A percentile compares a stretch with the other conserved stretches of the same genome.
These are phyloP conservation scores for Mortierella sp. DNA, from an alignment of 371 early-diverging fungal species.

Conservation along the genomic window DNA sequence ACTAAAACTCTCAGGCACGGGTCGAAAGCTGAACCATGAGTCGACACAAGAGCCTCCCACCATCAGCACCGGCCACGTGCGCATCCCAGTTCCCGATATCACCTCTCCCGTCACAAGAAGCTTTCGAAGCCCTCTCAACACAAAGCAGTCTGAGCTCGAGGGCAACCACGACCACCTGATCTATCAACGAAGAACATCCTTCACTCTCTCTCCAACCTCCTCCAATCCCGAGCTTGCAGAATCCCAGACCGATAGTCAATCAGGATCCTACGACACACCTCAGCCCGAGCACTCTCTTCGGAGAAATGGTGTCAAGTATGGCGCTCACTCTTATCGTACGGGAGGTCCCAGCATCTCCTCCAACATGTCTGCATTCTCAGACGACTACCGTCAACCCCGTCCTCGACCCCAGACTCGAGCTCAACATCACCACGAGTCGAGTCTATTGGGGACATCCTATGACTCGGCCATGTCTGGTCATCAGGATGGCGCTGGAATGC, in stretches of 20 bases:
- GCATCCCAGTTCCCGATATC: conserved; percentile 44
- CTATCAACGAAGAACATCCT: conserved; percentile 30
- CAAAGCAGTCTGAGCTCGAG: too few species aligned
- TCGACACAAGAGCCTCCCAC: not conserved
- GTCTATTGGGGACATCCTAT: conserved; percentile 43
- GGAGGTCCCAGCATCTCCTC: conserved; percentile 33
- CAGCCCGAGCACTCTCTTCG: conserved; percentile 6
- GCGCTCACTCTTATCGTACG: conserved; percentile 1
- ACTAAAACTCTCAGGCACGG: not conserved
- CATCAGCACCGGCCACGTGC: conserved; percentile 12
- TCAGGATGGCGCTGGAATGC: conserved; percentile 14
- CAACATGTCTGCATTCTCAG: conserved; percentile 28
- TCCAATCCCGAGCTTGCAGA: conserved; percentile 50
- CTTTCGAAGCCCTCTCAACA: conserved; percentile 17
- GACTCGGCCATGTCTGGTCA: conserved; percentile 38
- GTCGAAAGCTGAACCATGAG: not conserved
- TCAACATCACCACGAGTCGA: conserved; percentile 29
- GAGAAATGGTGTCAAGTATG: conserved; percentile 15
- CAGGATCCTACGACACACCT: conserved; percentile 39
- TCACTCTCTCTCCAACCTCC: conserved; percentile 50
- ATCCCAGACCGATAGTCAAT: conserved; percentile 51
- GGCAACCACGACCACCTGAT: conserved; percentile 20
- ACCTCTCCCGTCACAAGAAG: conserved; percentile 31
- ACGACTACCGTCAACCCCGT: conserved; percentile 26
- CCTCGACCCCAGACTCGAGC: conserved; percentile 8